phyloP scores from a whole-genome alignment of 2,329 filamentous ascomycete species.

The Colletotrichum sp. region DNA sequence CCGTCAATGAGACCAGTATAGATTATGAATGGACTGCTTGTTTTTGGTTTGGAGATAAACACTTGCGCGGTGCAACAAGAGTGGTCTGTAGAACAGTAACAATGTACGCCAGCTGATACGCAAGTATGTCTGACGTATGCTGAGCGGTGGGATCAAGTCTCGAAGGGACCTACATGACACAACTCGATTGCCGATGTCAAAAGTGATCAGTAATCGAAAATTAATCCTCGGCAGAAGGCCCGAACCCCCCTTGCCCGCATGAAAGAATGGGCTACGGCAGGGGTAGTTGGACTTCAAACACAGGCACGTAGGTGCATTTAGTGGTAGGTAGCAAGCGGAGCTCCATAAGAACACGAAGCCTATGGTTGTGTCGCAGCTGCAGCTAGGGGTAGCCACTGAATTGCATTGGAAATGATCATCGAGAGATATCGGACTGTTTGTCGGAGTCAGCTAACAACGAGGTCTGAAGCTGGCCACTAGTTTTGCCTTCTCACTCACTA shows the following conservation, averaged over 20 bases:
- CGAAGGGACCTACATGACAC: too few species aligned
- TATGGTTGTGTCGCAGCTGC: background rate
- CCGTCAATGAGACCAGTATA: background rate
- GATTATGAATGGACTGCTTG: background rate
- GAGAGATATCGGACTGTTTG: background rate
- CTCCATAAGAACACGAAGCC: background rate
- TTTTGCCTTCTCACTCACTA: too few species aligned
- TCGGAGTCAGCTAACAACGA: background rate
- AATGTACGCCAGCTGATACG: too few species aligned
- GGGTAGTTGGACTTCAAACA: background rate
- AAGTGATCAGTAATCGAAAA: background rate
- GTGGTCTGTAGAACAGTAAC: too few species aligned
- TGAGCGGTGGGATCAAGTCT: too few species aligned
- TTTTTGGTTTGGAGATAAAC: background rate
- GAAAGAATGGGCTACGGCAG: background rate
- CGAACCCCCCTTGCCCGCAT: background rate
- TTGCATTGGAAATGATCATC: background rate
- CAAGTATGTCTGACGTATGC: too few species aligned
- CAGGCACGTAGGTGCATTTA: background rate
- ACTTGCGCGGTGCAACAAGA: background rate
- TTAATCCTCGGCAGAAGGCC: background rate
- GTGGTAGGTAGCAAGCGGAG: background rate
- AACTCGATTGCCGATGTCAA: background rate
- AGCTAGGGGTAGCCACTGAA: background rate
- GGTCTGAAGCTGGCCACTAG: background rate